Percentiles rank a stretch among this genome's conserved stretches.
phyloP scores from a whole-genome alignment of 345 rosid genomes.

The Euphorbia lathyris region DNA sequence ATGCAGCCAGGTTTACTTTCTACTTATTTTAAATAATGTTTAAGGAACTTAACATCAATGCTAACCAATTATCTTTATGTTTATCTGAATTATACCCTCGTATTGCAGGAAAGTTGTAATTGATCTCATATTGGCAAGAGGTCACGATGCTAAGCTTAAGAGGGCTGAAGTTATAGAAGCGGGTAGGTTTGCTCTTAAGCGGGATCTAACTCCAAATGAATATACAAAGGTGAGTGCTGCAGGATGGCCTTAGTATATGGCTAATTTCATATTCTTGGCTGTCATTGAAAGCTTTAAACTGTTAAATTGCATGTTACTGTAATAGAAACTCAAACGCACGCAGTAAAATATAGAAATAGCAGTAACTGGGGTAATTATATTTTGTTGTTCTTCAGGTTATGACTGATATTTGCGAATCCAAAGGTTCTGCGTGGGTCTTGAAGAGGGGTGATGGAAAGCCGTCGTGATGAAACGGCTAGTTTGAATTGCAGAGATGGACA shows the following conservation, averaged over 20 bases:
- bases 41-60: background rate
- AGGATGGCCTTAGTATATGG: background rate
- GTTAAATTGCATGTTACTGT: background rate
- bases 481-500: too few species aligned
- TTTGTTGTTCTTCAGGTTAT: constrained; percentile 33
- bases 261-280: background rate
- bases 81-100: background rate
- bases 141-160: constrained; percentile 59
- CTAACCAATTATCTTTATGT: background rate
- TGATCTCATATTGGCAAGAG: constrained; percentile 46
- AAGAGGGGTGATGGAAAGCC: constrained; percentile 42
- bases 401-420: constrained; percentile 58
- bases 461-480: constrained; percentile 2
- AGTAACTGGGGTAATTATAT: background rate
- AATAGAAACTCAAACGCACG: background rate
- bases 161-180: constrained; percentile 58
- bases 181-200: constrained; percentile 38
- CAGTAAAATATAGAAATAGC: too few species aligned
- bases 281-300: background rate
- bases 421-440: constrained; percentile 55
- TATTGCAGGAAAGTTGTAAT: constrained; percentile 64
- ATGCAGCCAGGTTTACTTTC: constrained; percentile 51
- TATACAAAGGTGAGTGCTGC: constrained; percentile 50
- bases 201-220: constrained; percentile 45
- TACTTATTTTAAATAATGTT: background rate